A percentile compares a stretch with the other conserved stretches of the same genome.
phyloP scores from a whole-genome alignment of 805 yeast species.

The Kodamaea jinghongensis region DNA sequence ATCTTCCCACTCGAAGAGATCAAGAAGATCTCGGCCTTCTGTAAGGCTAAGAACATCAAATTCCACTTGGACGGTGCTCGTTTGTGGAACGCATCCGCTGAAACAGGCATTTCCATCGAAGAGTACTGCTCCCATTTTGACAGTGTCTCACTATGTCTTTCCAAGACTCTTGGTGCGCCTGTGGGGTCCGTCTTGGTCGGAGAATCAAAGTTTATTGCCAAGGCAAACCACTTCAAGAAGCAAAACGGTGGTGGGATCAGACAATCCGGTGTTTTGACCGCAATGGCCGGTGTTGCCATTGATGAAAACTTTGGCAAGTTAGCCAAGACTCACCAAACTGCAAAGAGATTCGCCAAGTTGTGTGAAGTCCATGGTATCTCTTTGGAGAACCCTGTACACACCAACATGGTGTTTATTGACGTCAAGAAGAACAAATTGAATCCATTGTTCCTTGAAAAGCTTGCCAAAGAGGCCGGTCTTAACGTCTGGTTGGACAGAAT shows the following conservation, averaged over 20 bases:
- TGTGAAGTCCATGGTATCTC: slow-evolving; percentile 28
- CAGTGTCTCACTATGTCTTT: slow-evolving; percentile 42
- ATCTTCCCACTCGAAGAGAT: slow-evolving; percentile 40
- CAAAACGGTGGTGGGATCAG: slow-evolving; percentile 46
- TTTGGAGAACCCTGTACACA: slow-evolving; percentile 37
- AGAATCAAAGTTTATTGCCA: slow-evolving; percentile 26
- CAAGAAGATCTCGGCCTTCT: slow-evolving; percentile 32
- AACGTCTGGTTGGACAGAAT: slow-evolving; percentile 32
- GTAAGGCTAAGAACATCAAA: slow-evolving; percentile 30
- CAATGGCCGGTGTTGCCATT: slow-evolving; percentile 41
- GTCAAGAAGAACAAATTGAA: slow-evolving; percentile 28
- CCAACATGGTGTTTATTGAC: slow-evolving; percentile 43
- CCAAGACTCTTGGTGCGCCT: slow-evolving; percentile 44
- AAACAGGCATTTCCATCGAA: slow-evolving; percentile 37
- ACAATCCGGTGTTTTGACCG: slow-evolving; percentile 39
- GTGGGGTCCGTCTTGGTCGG: slow-evolving; percentile 42
- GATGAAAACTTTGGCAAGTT: slow-evolving; percentile 38
- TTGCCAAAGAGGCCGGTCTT: slow-evolving; percentile 59
- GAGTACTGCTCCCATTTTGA: slow-evolving; percentile 41
- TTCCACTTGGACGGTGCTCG: slow-evolving; percentile 45
- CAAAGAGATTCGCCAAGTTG: slow-evolving; percentile 32
- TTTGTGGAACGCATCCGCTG: slow-evolving; percentile 43
- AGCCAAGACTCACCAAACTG: slow-evolving; percentile 30
- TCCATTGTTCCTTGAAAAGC: slow-evolving; percentile 33
- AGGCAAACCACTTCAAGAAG: slow-evolving; percentile 45